Base-by-base conservation (phyloP, 306 rosid genomes). In the Acmispon strigosus region DNA sequence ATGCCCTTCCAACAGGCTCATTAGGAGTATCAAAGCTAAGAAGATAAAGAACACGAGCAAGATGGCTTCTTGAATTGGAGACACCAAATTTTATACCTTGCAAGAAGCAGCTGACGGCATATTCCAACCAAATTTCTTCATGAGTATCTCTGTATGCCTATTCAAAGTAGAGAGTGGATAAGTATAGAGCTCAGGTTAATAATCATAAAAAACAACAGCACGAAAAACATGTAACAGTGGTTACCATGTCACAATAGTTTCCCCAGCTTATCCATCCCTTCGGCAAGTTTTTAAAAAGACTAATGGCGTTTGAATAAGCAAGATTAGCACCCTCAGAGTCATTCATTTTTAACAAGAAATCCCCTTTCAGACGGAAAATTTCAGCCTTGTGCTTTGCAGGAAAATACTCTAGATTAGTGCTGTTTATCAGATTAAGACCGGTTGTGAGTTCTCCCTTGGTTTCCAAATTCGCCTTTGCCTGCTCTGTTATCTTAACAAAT, bases 251-350 rank as follows among this genome's bases (percentile, higher is more conserved):
- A 73, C 99, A 95, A 76, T 95, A 95, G 81, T 85, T 85, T 81
- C 99, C 99, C 99, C 99, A 95, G 85, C 99, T 89, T 84, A 91
- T 95, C 99, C 99, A 95, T 70, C 99, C 99, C 84, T 91, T 95
- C 8, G 99, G 97, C 84, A 91, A 80, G 80, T 81, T 91, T 80
- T 91, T 91, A 85, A 89, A 91, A 73, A 91, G 88, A 79, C 63
- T 89, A 77, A 95, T 89, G 61, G 96, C 96, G 74, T 66, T 85
- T 18, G 99, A 95, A 83, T 89, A 95, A n/a, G 88, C 69, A 76
- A 68, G 74, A 84, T 95, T 95, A 44, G 97, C 97, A 77, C 57
- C 36, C 57, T 89, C 99, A 19, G 96, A 84, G 53, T 95, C 97
- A 76, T 82, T 85, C 84, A 91, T 64, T 78, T 91, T 95, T 50